These are phyloP conservation scores for Hericium alpestre DNA, from an alignment of 768 basidiomycete species.

Conservation along the genomic window DNA sequence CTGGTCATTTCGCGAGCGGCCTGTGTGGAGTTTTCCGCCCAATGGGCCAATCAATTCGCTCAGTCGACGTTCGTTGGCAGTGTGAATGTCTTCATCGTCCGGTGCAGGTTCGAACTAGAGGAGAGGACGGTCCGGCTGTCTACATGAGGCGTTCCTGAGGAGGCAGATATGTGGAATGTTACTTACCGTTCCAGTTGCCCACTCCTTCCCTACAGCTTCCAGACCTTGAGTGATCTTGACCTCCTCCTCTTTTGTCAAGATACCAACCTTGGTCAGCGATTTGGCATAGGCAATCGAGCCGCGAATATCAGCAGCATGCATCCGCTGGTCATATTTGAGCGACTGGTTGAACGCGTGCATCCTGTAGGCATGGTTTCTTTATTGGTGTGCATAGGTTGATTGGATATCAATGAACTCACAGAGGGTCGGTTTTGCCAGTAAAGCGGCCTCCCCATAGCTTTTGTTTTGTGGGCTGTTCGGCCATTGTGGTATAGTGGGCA, in stretches of 20 bases:
- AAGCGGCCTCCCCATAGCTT: constrained; percentile 87
- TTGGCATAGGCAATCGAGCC: constrained; percentile 97
- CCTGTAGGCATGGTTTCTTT: constrained; percentile 27
- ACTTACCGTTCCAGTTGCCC: constrained; percentile 67
- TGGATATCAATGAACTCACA: constrained; percentile 35
- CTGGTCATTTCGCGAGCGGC: constrained; percentile 94
- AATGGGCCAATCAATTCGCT: constrained; percentile 87
- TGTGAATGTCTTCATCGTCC: constrained; percentile 99
- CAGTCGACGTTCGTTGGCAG: constrained; percentile 91
- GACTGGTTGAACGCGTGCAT: constrained; percentile 99
- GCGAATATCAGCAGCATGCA: constrained; percentile 84
- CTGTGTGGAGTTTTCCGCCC: constrained; percentile 95
- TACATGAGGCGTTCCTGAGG: too few relatives aligned
- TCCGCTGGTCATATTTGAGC: constrained; percentile 85
- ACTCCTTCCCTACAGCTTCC: constrained; percentile 67
- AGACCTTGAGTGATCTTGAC: constrained; percentile 65
- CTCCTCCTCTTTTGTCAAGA: constrained; percentile 73
- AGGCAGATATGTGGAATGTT: constrained; percentile 17
- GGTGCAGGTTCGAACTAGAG: constrained; percentile 60
- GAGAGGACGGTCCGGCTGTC: background rate
- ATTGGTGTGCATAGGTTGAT: background rate
- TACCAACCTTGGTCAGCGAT: constrained; percentile 68
- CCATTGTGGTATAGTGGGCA: constrained; percentile 16
- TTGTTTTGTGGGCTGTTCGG: constrained; percentile 42
- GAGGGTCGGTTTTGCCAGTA: constrained; percentile 77